phyloP scores from a whole-genome alignment of 192 early-diverging fungal genomes.

The Backusella parvicylindrica region DNA sequence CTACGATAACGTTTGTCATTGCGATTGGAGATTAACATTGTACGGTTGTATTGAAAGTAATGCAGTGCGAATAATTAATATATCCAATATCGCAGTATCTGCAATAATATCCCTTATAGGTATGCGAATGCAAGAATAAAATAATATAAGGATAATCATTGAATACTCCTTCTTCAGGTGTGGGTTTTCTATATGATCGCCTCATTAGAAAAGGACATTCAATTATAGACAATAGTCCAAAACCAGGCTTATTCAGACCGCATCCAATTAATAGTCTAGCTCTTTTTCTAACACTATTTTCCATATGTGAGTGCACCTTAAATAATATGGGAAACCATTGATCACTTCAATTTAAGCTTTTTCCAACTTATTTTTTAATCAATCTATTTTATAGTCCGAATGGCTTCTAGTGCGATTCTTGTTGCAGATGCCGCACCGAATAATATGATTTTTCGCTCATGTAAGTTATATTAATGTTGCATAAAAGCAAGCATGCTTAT shows the following conservation, averaged over 20 bases:
- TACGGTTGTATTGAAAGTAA: conserved; percentile 15
- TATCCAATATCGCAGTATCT: conserved; percentile 15
- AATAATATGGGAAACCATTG: too few relatives aligned
- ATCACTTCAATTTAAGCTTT: not conserved
- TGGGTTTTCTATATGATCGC: not conserved
- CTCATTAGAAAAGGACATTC: conserved; percentile 12
- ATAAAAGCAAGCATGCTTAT: not conserved
- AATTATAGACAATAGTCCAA: not conserved
- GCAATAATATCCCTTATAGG: conserved; percentile 13
- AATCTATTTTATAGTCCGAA: conserved; percentile 4
- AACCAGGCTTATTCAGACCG: conserved; percentile 15
- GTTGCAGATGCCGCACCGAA: conserved; percentile 19
- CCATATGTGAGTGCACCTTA: not conserved
- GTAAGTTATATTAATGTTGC: not conserved
- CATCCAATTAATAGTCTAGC: conserved; percentile 23
- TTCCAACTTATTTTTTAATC: too few relatives aligned
- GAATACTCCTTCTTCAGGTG: not conserved
- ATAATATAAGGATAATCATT: too few relatives aligned
- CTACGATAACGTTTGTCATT: not conserved
- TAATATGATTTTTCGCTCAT: conserved; percentile 7
- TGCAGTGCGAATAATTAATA: conserved; percentile 10
- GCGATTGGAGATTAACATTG: conserved; percentile 16
- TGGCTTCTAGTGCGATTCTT: conserved; percentile 9
- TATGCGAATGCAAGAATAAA: conserved; percentile 9
- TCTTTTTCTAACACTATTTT: not conserved